Conservation (phyloP, 1,139 yeast species). For the Saccharomycopsis hybrid region DNA sequence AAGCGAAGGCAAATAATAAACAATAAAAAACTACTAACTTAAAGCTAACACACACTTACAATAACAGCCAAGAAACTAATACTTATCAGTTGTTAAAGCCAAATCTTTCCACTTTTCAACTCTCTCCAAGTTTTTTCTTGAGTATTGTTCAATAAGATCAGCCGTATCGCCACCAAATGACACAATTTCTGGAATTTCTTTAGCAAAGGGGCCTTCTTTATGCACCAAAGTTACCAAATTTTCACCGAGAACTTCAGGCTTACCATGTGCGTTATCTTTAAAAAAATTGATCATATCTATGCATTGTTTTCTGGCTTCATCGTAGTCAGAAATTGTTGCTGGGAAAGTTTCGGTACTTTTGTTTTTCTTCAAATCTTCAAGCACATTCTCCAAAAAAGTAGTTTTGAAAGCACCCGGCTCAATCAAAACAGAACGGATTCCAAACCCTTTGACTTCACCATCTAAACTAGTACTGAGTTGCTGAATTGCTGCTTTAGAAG, state of each 20-base stretch:
- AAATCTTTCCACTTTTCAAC: not conserved
- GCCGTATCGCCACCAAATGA: not conserved
- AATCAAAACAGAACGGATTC: not conserved
- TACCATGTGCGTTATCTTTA: too few species aligned
- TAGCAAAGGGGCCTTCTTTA: not conserved
- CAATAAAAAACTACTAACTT: too few species aligned
- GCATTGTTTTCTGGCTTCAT: not conserved
- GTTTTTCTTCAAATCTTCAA: too few species aligned
- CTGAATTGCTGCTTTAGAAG: not conserved
- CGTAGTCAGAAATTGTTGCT: not conserved
- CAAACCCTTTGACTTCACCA: not conserved
- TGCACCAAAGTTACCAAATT: not conserved
- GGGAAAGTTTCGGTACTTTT: not conserved
- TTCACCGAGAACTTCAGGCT: not conserved
- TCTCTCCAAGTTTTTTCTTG: not conserved
- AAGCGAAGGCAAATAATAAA: too few species aligned
- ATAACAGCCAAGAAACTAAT: too few species aligned
- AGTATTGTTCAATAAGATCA: not conserved
- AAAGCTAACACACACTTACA: too few species aligned
- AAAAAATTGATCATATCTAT: constrained; percentile 24
- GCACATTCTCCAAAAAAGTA: not conserved
- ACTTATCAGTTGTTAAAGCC: not conserved
- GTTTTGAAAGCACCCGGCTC: constrained; percentile 4
- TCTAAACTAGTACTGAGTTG: not conserved
- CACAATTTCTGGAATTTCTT: not conserved